Evolutionary conservation across 2,329 filamentous ascomycete species (phyloP).

Genomic region (Dryadomyces sulphureus): DNA sequence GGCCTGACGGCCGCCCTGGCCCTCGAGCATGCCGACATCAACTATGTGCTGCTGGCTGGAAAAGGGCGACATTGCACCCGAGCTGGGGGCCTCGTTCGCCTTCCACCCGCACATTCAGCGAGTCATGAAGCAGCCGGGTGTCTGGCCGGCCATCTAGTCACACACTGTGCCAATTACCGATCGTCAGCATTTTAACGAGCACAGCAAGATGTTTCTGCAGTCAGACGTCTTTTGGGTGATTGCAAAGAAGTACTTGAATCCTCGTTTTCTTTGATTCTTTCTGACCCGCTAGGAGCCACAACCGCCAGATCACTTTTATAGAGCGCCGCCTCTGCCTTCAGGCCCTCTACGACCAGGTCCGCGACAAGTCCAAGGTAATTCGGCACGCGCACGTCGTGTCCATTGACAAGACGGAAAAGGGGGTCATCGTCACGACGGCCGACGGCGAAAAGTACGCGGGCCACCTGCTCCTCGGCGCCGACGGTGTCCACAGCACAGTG

Average conservation of each 20-base stretch:
- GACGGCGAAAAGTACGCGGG: slow-evolving; percentile 18
- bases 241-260: background rate
- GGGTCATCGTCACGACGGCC: slow-evolving; percentile 17
- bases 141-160: slow-evolving; percentile 4
- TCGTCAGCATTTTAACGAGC: background rate
- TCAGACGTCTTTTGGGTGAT: background rate
- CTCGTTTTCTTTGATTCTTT: background rate
- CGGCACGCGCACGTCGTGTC: slow-evolving; percentile 15
- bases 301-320: slow-evolving; percentile 14
- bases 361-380: slow-evolving; percentile 19
- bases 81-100: slow-evolving; percentile 30
- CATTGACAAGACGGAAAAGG: slow-evolving; percentile 13
- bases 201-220: background rate
- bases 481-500: slow-evolving; percentile 23
- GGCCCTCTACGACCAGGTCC: slow-evolving; percentile 18
- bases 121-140: slow-evolving; percentile 34
- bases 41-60: slow-evolving; percentile 33
- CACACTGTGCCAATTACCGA: background rate
- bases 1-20: slow-evolving; percentile 29
- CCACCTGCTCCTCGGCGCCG: slow-evolving; percentile 21
- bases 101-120: slow-evolving; percentile 24
- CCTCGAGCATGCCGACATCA: slow-evolving; percentile 27
- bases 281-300: background rate
- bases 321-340: slow-evolving; percentile 21
- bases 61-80: slow-evolving; percentile 24